A percentile compares a stretch with the other conserved stretches of the same genome.
Evolutionary conservation across 2,329 filamentous ascomycete genomes (phyloP).

Genomic region (Cladosporium sp.): DNA sequence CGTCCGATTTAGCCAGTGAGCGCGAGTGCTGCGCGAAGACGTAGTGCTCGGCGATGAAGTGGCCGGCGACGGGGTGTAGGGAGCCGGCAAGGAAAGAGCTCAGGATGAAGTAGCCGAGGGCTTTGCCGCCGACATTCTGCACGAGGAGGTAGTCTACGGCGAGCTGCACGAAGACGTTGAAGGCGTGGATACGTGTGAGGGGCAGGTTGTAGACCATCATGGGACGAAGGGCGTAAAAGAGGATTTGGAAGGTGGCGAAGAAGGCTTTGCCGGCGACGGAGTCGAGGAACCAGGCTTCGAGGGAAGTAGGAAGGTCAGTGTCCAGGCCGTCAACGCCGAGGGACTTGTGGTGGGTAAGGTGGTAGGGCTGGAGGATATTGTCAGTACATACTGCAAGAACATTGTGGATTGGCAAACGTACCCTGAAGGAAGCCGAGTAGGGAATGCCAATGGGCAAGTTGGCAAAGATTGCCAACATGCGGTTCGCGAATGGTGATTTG

Average conservation of each 20-base stretch:
- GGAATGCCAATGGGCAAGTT: constrained; percentile 94
- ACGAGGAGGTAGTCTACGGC: constrained; percentile 71
- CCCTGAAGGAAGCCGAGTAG: constrained; percentile 92
- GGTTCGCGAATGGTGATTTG: constrained; percentile 71
- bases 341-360: constrained; percentile 98
- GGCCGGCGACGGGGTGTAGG: constrained; percentile 88
- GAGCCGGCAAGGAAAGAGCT: constrained; percentile 92
- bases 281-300: constrained; percentile 90
- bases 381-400: constrained; percentile 2
- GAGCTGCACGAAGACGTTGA: constrained; percentile 76
- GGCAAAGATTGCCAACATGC: constrained; percentile 83
- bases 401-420: constrained; percentile 37
- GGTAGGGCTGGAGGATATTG: constrained; percentile 66
- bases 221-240: constrained; percentile 95
- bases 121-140: constrained; percentile 55
- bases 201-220: constrained; percentile 91
- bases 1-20: constrained; percentile 27
- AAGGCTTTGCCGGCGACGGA: constrained; percentile 95
- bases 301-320: constrained; percentile 85
- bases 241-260: constrained; percentile 98
- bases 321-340: constrained; percentile 94
- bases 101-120: constrained; percentile 77
- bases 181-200: constrained; percentile 75
- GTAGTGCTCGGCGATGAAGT: constrained; percentile 95
- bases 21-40: constrained; percentile 53